Evolutionary conservation across 2,329 filamentous ascomycete species (phyloP).

Genomic region (Penicillium crustosum): DNA sequence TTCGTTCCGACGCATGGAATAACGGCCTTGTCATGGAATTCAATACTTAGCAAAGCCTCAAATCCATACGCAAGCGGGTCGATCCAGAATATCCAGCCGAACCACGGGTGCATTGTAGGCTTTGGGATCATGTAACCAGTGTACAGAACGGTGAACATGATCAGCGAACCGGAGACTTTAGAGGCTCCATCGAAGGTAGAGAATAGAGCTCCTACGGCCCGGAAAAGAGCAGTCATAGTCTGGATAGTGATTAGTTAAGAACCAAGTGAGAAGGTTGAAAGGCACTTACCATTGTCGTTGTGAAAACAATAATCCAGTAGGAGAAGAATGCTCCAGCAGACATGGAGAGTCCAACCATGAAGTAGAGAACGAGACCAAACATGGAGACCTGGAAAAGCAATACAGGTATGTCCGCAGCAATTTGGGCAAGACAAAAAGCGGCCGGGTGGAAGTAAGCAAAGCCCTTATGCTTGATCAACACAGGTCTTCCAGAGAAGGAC

Average conservation of each 20-base stretch:
- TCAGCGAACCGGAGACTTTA: conserved; percentile 49
- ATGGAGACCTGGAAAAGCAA: conserved; percentile 60
- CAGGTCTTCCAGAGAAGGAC: conserved; percentile 60
- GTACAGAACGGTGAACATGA: conserved; percentile 41
- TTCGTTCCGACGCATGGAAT: conserved; percentile 40
- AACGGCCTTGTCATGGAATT: conserved; percentile 34
- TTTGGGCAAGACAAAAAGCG: conserved; percentile 46
- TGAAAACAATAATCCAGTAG: conserved; percentile 57
- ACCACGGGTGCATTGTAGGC: conserved; percentile 54
- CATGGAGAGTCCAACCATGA: conserved; percentile 59
- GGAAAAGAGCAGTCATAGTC: conserved; percentile 61
- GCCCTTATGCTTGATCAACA: conserved; percentile 59
- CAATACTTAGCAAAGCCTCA: conserved; percentile 39
- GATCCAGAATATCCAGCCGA: conserved; percentile 49
- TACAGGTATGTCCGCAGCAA: conserved; percentile 53
- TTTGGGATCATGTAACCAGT: conserved; percentile 48
- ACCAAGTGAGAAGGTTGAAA: not conserved
- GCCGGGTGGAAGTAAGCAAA: conserved; percentile 60
- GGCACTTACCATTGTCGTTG: conserved; percentile 51
- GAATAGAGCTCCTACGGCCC: conserved; percentile 57
- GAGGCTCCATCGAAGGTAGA: conserved; percentile 59
- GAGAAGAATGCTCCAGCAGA: conserved; percentile 61
- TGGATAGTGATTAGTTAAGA: conserved; percentile 21
- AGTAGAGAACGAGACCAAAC: conserved; percentile 63
- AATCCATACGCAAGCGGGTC: conserved; percentile 42